Evolutionary conservation across 805 yeast species (phyloP), one percentile per base, ranked within the genome.

Genomic region (Suhomyces vadensis): DNA sequence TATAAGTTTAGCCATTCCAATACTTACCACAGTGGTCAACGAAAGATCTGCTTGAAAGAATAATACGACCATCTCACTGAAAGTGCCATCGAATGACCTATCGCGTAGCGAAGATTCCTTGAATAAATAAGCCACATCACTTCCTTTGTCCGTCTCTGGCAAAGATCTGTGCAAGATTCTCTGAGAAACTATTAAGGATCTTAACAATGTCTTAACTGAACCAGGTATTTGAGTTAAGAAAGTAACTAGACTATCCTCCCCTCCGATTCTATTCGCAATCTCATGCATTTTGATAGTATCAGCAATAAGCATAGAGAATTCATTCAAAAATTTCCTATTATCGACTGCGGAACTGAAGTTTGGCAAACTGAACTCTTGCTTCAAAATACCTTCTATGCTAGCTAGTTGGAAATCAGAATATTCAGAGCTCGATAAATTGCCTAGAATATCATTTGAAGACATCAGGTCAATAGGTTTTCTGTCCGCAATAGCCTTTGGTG

Each of bases 261-360:
- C 74, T 13, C 75, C 73, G n/a, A 74, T 56, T 56, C 91, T 71
- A 1, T 82, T 70, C 0, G 83, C 54, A 17, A 83, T 75, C 53
- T 85, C 91, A 29, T 74, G 61, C 74, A 82, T 78, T 19, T 77
- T 70, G 20, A 85, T 71, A 0, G 83, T 75, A 48, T 75, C 70
- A 2, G 79, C 77, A 35, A 78, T 54, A 10, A 67, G 42, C 4
- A 50, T 48, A 1, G 71, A 57, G 5, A 62, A 33, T 10, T 52
- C 55, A 38, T 48, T 54, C 17, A 64, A 42, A 17, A 38, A 31
- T 41, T 54, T 41, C 5, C 7, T n/a, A 19, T 5, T 19, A 20
- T 14, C 20, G n/a, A n/a, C 17, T 4, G 33, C 14, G 2, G 33
- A 29, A 6, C 7, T 14, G 10, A 29, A 8, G 9, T 5, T 19